Evolutionary conservation across 352 stramenopile genomes (phyloP).

Genomic region (Globisporangium nagaii): DNA sequence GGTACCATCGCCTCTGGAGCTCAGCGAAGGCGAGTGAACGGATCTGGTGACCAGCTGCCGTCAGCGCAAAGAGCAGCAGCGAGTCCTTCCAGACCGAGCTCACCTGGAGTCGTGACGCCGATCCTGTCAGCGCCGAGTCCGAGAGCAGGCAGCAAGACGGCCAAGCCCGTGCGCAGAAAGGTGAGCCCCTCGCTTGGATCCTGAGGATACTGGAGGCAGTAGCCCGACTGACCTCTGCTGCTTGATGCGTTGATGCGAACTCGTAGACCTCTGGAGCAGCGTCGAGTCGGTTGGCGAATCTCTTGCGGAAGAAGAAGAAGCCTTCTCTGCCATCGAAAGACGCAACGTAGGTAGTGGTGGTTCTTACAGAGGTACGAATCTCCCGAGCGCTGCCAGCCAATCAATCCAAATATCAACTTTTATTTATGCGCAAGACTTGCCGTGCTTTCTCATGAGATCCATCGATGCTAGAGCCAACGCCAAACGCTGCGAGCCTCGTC

Average conservation of each 20-base stretch:
- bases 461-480: no score
- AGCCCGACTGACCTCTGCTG: no score
- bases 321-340: neutral
- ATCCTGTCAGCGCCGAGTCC: neutral
- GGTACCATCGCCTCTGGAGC: neutral
- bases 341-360: neutral
- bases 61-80: neutral
- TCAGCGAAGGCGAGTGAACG: neutral
- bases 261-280: no score
- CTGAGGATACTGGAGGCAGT: no score
- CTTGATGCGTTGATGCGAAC: no score
- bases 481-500: no score
- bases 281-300: neutral
- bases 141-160: neutral
- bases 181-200: no score
- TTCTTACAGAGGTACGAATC: no score
- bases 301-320: slow-evolving; percentile 3
- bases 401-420: slow-evolving; percentile 1
- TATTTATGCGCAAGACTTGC: neutral
- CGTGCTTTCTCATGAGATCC: no score
- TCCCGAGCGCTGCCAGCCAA: neutral
- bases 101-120: slow-evolving; percentile 9
- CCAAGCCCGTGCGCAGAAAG: neutral
- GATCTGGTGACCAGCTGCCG: neutral
- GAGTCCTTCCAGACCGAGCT: neutral